Base-by-base conservation (phyloP, 352 stramenopile species). In the Globisporangium carolinianum region DNA sequence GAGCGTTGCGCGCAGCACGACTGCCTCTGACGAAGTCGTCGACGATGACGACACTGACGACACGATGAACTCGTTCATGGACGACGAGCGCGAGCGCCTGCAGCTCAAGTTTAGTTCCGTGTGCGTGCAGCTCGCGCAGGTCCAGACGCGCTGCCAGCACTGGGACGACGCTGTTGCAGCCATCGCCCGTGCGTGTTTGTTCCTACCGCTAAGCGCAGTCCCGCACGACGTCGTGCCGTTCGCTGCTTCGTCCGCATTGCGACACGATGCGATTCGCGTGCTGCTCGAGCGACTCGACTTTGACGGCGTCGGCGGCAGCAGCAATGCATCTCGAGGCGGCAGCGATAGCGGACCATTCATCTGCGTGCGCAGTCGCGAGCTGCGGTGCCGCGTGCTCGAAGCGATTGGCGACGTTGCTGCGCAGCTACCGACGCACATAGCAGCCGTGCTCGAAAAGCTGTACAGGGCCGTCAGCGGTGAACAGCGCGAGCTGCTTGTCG, bases 91-190 rank as follows among this genome's bases (percentile, higher is more conserved):
- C 32, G 65, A 61, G 14, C 76, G 84, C 6, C 66, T 94, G 9
- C 71, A 86, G 62, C 61, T 92, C 4, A 94, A 94, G 61, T 87
- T 76, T 55, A 83, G 76, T 36, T 90, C 84, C 7, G 73, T 81
- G 12, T 90, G 72, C 51, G 57, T 94, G 15, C 79, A 89, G 43
- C 62, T 91, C 18, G 67, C 68, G 1, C 69, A 70, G 0, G 53
- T 84, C 17, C 74, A 82, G 47, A 61, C 73, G 18, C 60, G 63
- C 9, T 68, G 66, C 48, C 45, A 62, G 7, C 63, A 72, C 12
- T 89, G 75, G 76, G 41, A 48, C 5, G 63, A 73, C 32, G 76
- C 66, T 0, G 47, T 89, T 1, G 45, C 60, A 3, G 68, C 62
- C 12, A 72, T 91, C 35, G 62, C 71, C 10, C 75, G 89, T 12